Percentiles rank a stretch among this genome's conserved stretches.
phyloP scores from a whole-genome alignment of 768 basidiomycete genomes.

The Suillus brevipes region DNA sequence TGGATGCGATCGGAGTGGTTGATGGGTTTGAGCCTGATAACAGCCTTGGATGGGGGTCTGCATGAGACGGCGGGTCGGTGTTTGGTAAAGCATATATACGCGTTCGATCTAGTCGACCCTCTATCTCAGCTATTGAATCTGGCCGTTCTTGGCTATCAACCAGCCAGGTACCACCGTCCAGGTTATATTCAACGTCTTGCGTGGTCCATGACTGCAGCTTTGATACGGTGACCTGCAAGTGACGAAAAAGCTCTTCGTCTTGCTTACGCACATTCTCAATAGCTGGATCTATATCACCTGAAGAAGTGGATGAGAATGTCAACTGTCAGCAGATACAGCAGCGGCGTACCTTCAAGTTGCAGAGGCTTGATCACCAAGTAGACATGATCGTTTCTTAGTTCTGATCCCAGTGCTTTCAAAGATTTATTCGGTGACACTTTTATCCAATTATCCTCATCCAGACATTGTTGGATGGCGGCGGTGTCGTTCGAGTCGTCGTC shows the following conservation, averaged over 20 bases:
- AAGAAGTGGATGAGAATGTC: not conserved
- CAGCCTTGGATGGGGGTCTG: not conserved
- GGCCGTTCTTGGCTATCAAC: not conserved
- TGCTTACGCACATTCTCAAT: not conserved
- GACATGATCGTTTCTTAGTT: not conserved
- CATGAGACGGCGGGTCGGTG: not conserved
- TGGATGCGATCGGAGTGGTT: not conserved
- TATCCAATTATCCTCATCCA: not conserved
- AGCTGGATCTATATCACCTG: not conserved
- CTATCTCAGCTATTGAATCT: not conserved
- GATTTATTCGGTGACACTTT: not conserved
- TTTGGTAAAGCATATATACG: not conserved
- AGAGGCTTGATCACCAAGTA: not conserved
- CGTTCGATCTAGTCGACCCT: not conserved
- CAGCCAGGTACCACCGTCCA: not conserved
- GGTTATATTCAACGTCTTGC: not conserved
- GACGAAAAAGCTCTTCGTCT: not conserved
- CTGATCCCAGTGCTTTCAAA: not conserved
- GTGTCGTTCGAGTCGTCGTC: not conserved
- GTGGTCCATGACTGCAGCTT: not conserved
- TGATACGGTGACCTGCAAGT: not conserved
- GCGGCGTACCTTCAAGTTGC: not conserved
- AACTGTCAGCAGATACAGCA: not conserved
- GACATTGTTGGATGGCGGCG: not conserved
- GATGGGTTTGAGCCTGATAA: not conserved